A percentile compares a stretch with the other conserved stretches of the same genome.
Conservation (phyloP, 192 early-diverging fungal genomes). For the Paraglomus brasilianum region DNA sequence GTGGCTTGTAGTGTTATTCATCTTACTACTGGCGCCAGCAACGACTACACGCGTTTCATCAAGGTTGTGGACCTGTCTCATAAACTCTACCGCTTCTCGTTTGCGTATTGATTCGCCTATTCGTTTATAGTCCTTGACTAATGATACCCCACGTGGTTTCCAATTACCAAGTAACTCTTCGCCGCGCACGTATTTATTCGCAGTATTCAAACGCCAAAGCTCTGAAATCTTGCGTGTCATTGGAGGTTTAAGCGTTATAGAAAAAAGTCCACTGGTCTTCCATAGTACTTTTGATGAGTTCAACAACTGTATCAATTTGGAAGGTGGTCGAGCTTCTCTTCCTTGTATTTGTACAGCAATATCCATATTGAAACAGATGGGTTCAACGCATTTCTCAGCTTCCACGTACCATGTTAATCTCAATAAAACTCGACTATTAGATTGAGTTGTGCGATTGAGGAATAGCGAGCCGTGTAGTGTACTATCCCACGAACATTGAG, state of each 20-base stretch:
- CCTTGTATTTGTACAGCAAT: slow-evolving; percentile 59
- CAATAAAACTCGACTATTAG: slow-evolving; percentile 60
- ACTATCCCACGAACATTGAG: slow-evolving; percentile 71
- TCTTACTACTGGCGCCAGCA: background rate
- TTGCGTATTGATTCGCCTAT: slow-evolving; percentile 36
- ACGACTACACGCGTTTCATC: background rate
- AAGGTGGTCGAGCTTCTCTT: slow-evolving; percentile 51
- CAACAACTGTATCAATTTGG: slow-evolving; percentile 42
- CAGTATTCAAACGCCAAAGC: slow-evolving; percentile 69
- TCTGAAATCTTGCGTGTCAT: slow-evolving; percentile 51
- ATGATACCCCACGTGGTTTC: slow-evolving; percentile 68
- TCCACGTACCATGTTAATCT: slow-evolving; percentile 54
- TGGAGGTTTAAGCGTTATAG: slow-evolving; percentile 59
- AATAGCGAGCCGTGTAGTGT: slow-evolving; percentile 67
- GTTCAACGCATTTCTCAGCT: slow-evolving; percentile 56
- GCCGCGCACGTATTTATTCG: slow-evolving; percentile 67
- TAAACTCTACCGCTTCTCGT: slow-evolving; percentile 42
- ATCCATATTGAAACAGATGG: slow-evolving; percentile 58
- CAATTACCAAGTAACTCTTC: slow-evolving; percentile 65
- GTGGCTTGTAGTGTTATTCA: background rate
- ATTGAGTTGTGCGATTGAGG: slow-evolving; percentile 61
- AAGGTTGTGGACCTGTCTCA: slow-evolving; percentile 44
- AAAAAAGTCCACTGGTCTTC: slow-evolving; percentile 57
- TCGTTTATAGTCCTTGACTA: slow-evolving; percentile 55
- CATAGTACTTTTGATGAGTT: slow-evolving; percentile 40